These are phyloP conservation scores for Heliophila coronopifolia DNA, from an alignment of 441 rosid genomes.

Conservation along the genomic window DNA sequence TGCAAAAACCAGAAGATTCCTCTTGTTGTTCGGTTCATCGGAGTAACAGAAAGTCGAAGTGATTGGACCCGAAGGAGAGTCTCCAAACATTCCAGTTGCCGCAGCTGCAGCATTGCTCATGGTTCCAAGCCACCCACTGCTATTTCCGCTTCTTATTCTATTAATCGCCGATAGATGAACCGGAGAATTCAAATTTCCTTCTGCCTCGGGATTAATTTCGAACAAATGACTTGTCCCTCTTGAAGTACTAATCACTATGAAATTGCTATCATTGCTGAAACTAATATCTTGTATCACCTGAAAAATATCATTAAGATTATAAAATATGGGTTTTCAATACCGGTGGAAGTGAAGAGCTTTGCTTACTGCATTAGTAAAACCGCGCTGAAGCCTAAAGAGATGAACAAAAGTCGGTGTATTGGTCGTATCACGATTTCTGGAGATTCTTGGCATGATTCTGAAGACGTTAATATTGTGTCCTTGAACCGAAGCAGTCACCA, in stretches of 20 bases:
- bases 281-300: constrained; percentile 94
- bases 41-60: constrained; percentile 52
- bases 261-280: constrained; percentile 74
- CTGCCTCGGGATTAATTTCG: constrained; percentile 66
- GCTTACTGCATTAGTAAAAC: constrained; percentile 85
- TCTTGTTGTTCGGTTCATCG: constrained; percentile 29
- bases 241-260: constrained; percentile 85
- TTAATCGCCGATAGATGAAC: constrained; percentile 65
- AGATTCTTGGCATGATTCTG: constrained; percentile 59
- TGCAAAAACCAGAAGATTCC: constrained; percentile 69
- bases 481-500: constrained; percentile 85
- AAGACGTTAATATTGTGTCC: constrained; percentile 89
- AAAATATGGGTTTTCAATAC: not conserved
- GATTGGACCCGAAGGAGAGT: constrained; percentile 57
- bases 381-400: constrained; percentile 86
- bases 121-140: constrained; percentile 68
- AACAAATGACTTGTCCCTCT: constrained; percentile 92
- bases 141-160: constrained; percentile 70
- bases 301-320: constrained; percentile 13
- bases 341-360: constrained; percentile 5
- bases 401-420: constrained; percentile 45
- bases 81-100: constrained; percentile 61
- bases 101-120: constrained; percentile 77
- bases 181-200: constrained; percentile 43
- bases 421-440: constrained; percentile 33